Percentiles rank a stretch among this genome's conserved stretches.
Conservation (phyloP, 108 stramenopile genomes). For the Skeletonema tropicum region DNA sequence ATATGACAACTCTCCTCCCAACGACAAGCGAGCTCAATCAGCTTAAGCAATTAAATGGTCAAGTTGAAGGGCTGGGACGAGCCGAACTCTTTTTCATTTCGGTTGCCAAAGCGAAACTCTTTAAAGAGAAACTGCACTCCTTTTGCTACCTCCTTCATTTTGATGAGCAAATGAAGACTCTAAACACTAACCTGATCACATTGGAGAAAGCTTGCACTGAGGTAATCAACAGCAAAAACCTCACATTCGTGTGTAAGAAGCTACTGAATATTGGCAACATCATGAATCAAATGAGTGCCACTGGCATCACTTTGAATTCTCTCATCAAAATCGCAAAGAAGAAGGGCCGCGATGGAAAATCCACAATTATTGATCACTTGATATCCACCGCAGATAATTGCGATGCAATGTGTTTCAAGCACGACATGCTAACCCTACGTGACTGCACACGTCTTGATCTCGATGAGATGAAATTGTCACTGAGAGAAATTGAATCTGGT, state of each 20-base stretch:
- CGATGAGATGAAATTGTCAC: conserved; percentile 14
- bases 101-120: conserved; percentile 25
- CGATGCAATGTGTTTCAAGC: conserved; percentile 18
- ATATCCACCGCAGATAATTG: conserved; percentile 19
- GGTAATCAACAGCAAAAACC: conserved; percentile 30
- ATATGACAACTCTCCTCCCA: conserved; percentile 41
- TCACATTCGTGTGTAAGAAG: conserved; percentile 29
- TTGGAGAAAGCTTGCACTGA: conserved; percentile 44
- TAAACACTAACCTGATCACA: conserved; percentile 13
- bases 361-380: conserved; percentile 43
- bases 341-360: conserved; percentile 53
- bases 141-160: conserved; percentile 43
- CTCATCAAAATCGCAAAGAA: conserved; percentile 47
- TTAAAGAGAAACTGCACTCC: conserved; percentile 27
- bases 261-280: conserved; percentile 49
- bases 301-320: conserved; percentile 49
- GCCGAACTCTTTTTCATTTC: conserved; percentile 50
- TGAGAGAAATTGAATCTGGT: conserved; percentile 35
- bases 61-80: conserved; percentile 29
- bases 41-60: conserved; percentile 22
- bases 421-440: conserved; percentile 31
- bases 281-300: conserved; percentile 41
- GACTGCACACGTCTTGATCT: conserved; percentile 39
- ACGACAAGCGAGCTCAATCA: conserved; percentile 29
- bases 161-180: conserved; percentile 23